Percentiles rank a stretch among this genome's conserved stretches.
phyloP scores from a whole-genome alignment of 495 filamentous ascomycete species.

The Aspergillus wentii region DNA sequence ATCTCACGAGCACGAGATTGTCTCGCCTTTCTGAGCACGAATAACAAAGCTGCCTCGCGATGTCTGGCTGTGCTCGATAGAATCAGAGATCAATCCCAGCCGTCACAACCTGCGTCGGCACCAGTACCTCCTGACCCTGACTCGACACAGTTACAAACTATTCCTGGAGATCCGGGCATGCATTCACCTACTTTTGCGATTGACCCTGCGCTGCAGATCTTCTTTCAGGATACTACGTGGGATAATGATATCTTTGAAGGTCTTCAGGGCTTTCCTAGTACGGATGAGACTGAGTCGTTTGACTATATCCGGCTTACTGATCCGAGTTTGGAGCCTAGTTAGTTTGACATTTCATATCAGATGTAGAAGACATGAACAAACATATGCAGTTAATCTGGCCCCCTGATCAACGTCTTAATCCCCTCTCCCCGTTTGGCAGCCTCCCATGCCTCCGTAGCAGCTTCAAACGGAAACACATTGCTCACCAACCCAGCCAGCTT shows the following conservation, averaged over 20 bases:
- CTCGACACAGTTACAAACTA: background rate
- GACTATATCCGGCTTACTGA: slow-evolving; percentile 8
- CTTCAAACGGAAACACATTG: slow-evolving; percentile 61
- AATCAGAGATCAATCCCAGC: slow-evolving; percentile 6
- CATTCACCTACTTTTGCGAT: slow-evolving; percentile 5
- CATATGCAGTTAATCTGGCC: too few species aligned
- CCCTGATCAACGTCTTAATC: slow-evolving; percentile 81
- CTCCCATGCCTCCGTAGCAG: slow-evolving; percentile 74
- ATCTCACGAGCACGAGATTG: slow-evolving; percentile 13
- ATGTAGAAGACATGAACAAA: too few species aligned
- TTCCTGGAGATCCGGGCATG: background rate
- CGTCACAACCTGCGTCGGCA: background rate
- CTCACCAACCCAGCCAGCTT: slow-evolving; percentile 69
- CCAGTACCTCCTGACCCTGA: background rate
- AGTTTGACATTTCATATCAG: too few species aligned
- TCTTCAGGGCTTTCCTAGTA: slow-evolving; percentile 13
- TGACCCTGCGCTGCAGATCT: slow-evolving; percentile 15
- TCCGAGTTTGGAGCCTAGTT: background rate
- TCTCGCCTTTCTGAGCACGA: slow-evolving; percentile 6
- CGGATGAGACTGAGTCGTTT: slow-evolving; percentile 11
- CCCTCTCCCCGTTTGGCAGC: slow-evolving; percentile 71
- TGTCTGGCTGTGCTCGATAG: slow-evolving; percentile 14
- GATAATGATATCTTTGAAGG: slow-evolving; percentile 14
- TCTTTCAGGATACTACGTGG: slow-evolving; percentile 15
- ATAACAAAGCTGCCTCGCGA: slow-evolving; percentile 9